These are phyloP conservation scores for Incumbomyces lentus DNA, from an alignment of 2,329 filamentous ascomycete species.

Conservation along the genomic window DNA sequence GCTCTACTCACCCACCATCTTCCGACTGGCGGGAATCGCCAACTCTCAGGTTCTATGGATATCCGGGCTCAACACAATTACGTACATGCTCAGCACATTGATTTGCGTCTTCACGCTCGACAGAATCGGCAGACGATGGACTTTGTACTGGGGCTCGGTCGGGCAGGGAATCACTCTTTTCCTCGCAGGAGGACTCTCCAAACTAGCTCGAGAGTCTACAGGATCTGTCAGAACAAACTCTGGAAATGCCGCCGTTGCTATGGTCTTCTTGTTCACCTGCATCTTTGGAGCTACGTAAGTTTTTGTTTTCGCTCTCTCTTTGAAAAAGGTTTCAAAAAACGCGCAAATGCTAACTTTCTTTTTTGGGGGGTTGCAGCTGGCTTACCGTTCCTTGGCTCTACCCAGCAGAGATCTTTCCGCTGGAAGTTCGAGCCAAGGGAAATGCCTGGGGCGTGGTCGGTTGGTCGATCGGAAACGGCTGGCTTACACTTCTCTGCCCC, in stretches of 20 bases:
- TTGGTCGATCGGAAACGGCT: constrained; percentile 66
- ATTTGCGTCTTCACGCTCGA: constrained; percentile 62
- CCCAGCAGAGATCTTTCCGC: constrained; percentile 62
- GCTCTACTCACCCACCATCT: constrained; percentile 49
- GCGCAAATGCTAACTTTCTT: not conserved
- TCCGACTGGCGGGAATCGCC: constrained; percentile 53
- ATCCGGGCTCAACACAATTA: constrained; percentile 46
- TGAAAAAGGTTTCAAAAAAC: no score
- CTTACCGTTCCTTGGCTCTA: constrained; percentile 53
- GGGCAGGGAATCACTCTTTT: constrained; percentile 59
- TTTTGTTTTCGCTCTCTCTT: constrained; percentile 25
- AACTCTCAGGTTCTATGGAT: constrained; percentile 40
- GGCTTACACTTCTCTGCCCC: constrained; percentile 47
- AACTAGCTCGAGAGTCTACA: constrained; percentile 41
- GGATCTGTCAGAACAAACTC: constrained; percentile 37
- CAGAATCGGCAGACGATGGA: constrained; percentile 58
- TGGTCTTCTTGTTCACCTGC: constrained; percentile 60
- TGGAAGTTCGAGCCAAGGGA: constrained; percentile 60
- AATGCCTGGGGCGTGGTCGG: constrained; percentile 68
- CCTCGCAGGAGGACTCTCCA: constrained; percentile 52
- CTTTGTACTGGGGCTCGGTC: constrained; percentile 56
- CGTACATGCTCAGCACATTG: constrained; percentile 50
- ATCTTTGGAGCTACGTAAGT: constrained; percentile 50
- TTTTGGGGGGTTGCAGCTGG: constrained; percentile 31
- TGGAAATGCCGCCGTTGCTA: constrained; percentile 56